Percentiles rank a stretch among this genome's conserved stretches.
These are phyloP conservation scores for Lactarius deliciosus DNA, from an alignment of 768 basidiomycete species.

Conservation along the genomic window DNA sequence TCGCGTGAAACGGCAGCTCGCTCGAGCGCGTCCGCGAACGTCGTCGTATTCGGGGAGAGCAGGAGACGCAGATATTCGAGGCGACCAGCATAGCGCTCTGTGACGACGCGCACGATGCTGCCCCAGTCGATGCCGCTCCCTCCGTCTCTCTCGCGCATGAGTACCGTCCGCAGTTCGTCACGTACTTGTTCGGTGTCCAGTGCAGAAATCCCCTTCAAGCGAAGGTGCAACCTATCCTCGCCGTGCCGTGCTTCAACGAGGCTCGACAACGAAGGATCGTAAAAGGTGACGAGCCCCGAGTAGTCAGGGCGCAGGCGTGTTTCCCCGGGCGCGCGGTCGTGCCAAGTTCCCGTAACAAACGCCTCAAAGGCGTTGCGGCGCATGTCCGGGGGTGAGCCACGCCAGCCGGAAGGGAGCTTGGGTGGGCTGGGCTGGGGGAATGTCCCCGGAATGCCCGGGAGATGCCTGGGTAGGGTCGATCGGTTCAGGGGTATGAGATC, in stretches of 20 bases:
- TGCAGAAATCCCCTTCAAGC: conserved; percentile 36
- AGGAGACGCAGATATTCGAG: conserved; percentile 43
- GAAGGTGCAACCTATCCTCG: conserved; percentile 39
- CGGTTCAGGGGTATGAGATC: conserved; percentile 8
- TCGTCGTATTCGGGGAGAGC: conserved; percentile 33
- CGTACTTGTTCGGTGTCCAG: conserved; percentile 32
- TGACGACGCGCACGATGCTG: conserved; percentile 40
- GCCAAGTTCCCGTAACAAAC: conserved; percentile 43
- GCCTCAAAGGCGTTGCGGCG: conserved; percentile 22
- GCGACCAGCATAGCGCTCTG: conserved; percentile 43
- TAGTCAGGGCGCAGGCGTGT: conserved; percentile 45
- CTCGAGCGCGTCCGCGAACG: conserved; percentile 3
- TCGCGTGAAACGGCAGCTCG: conserved; percentile 15
- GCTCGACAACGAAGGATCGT: conserved; percentile 42
- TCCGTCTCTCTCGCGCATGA: conserved; percentile 26
- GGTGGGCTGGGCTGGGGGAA: neutral
- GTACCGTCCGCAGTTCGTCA: conserved; percentile 32
- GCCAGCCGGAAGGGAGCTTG: conserved; percentile 25
- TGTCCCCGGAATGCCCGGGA: neutral
- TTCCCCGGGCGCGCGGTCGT: conserved; percentile 46
- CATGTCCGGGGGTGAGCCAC: conserved; percentile 10
- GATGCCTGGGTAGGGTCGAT: neutral
- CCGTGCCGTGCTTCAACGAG: conserved; percentile 37
- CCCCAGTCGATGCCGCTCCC: conserved; percentile 46
- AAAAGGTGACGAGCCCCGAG: conserved; percentile 44